Percentiles rank a stretch among this genome's conserved stretches.
phyloP scores from a whole-genome alignment of 805 yeast species.

The Wickerhamiella brachini region DNA sequence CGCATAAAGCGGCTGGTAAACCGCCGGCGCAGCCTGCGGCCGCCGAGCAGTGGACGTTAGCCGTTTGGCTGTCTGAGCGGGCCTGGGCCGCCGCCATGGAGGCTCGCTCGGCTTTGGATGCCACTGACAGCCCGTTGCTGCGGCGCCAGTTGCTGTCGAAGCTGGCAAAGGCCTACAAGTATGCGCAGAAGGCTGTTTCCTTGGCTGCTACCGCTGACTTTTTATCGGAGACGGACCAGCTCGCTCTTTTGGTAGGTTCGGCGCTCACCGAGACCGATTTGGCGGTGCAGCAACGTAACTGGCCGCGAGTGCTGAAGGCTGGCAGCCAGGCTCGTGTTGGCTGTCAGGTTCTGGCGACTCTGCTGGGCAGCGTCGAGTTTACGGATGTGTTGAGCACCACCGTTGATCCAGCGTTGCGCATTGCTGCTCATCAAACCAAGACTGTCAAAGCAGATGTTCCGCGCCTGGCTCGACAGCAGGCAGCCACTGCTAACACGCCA shows the following conservation, averaged over 20 bases:
- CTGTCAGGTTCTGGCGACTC: slow-evolving; percentile 37
- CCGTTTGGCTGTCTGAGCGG: slow-evolving; percentile 64
- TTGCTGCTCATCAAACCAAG: slow-evolving; percentile 34
- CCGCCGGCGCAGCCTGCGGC: slow-evolving; percentile 40
- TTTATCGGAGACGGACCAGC: slow-evolving; percentile 9
- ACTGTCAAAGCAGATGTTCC: slow-evolving; percentile 31
- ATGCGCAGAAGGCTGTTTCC: slow-evolving; percentile 29
- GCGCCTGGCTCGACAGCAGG: slow-evolving; percentile 34
- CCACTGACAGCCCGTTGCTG: slow-evolving; percentile 28
- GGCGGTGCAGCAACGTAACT: slow-evolving; percentile 39
- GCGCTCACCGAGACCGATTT: slow-evolving; percentile 42
- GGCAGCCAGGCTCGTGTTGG: slow-evolving; percentile 50
- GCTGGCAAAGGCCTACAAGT: slow-evolving; percentile 46
- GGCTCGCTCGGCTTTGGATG: slow-evolving; percentile 40
- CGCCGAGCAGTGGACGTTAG: slow-evolving; percentile 37
- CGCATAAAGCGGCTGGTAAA: slow-evolving; percentile 28
- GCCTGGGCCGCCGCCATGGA: slow-evolving; percentile 59
- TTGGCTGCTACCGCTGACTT: slow-evolving; percentile 9
- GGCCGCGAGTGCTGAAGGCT: slow-evolving; percentile 38
- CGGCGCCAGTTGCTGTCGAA: slow-evolving; percentile 40
- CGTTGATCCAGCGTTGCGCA: slow-evolving; percentile 53
- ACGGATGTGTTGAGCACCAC: slow-evolving; percentile 42
- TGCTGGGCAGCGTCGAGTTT: slow-evolving; percentile 25
- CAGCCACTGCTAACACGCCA: slow-evolving; percentile 25
- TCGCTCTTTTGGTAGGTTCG: slow-evolving; percentile 17